Evolutionary conservation across 805 yeast genomes (phyloP).

Genomic region (Schwanniomyces vanrijiae): DNA sequence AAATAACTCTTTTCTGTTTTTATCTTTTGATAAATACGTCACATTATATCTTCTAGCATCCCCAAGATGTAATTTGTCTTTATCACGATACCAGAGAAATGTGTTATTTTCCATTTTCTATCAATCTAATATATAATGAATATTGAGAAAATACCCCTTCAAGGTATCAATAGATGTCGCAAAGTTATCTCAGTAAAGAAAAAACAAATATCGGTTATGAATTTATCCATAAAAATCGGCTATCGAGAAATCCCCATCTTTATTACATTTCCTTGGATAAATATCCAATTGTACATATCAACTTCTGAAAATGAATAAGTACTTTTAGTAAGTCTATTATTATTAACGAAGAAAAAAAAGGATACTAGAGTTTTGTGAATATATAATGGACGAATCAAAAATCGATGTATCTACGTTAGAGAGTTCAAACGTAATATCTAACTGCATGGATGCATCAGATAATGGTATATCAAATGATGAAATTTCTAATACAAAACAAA

Average conservation of each 20-base stretch:
- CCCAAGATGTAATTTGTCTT: conserved; percentile 34
- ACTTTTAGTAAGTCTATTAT: background rate
- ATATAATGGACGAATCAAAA: background rate
- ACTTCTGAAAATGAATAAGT: background rate
- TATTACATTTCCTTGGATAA: background rate
- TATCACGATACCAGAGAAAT: conserved; percentile 36
- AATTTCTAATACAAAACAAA: background rate
- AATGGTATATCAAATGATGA: background rate
- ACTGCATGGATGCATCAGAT: background rate
- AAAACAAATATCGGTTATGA: background rate
- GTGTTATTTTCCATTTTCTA: conserved; percentile 9
- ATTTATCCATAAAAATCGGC: background rate
- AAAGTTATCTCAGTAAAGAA: background rate
- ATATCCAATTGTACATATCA: background rate
- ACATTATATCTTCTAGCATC: conserved; percentile 37
- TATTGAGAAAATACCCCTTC: background rate
- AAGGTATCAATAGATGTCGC: background rate
- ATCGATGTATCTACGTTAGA: background rate
- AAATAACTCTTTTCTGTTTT: conserved; percentile 19
- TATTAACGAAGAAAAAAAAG: background rate
- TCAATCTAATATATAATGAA: background rate
- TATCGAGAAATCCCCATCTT: background rate
- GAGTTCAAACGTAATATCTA: background rate
- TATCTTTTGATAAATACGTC: conserved; percentile 21
- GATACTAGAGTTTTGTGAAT: background rate